Base-by-base conservation (phyloP, 1,284 basidiomycete species). In the Rhodotorula sp. region DNA sequence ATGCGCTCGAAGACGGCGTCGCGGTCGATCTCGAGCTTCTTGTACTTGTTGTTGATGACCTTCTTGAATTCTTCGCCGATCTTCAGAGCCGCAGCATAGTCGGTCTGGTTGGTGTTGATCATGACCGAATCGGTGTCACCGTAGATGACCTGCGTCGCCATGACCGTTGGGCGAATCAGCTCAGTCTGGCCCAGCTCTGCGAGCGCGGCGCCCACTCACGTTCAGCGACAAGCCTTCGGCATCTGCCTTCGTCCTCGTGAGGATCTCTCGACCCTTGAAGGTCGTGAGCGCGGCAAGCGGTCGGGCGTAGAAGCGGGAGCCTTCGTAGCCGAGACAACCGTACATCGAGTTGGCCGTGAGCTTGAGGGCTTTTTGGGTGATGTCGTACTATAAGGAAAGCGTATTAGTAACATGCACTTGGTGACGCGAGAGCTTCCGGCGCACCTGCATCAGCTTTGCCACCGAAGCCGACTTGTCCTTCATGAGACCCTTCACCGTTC, bases 271-370 rank as follows among this genome's bases (percentile, higher is more conserved):
- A 78, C 97, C 97, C 82, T 97, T 99, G 87, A 89, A 96, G 1
- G 97, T 99, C 34, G 95, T 98, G 66, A 99, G 86, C 58, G 96
- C 93, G 12, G 97, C 97, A 21, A 99, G 87, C 0, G 95, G 93
- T 51, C 92, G 87, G n/a, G 96, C 97, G 77, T 95, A 97, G 85
- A 99, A 99, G 61, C 97, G 86, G 26, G 95, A 97, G 76, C 95
- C 92, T 80, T 96, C 93, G 81, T 98, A 99, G 66, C 97, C 97
- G 46, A 99, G 89, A 86, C 97, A 99, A 31, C 97, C 97, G 82
- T 99, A 99, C 96, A 99, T 99, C 85, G 92, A 96, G 85, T 99
- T 99, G 71, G 97, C 97, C 2, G 96, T 99, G 64, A 99, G 89
- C 84, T 99, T 99, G 70, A 99, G 85, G 8, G 97, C 97, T 81